Conservation (phyloP, 2,329 filamentous ascomycete genomes). For the Xylariaceae sp. region DNA sequence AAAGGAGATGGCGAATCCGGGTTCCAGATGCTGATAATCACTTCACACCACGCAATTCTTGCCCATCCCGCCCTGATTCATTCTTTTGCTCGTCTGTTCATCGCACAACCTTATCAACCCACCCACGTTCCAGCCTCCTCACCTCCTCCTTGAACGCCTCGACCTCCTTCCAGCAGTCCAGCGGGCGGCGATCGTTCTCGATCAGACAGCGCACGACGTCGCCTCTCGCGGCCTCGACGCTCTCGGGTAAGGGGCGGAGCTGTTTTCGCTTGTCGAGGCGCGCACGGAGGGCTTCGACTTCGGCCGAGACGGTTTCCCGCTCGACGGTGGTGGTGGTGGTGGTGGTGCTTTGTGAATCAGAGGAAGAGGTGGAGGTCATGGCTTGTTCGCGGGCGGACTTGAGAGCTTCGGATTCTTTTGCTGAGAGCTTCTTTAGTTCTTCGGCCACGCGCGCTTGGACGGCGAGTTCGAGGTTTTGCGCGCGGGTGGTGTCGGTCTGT, state of each 20-base stretch:
- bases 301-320: conserved; percentile 52
- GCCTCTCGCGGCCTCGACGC: conserved; percentile 69
- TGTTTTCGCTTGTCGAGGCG: conserved; percentile 61
- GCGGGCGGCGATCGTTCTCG: conserved; percentile 77
- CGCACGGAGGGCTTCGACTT: conserved; percentile 54
- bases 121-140: conserved; percentile 75
- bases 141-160: conserved; percentile 89
- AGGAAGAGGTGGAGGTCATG: too few relatives aligned
- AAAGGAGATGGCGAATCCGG: too few relatives aligned
- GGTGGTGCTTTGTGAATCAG: conserved; percentile 26
- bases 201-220: conserved; percentile 77
- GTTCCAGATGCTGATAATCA: too few relatives aligned
- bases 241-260: conserved; percentile 64
- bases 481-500: conserved; percentile 84
- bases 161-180: conserved; percentile 94
- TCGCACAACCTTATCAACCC: conserved; percentile 75
- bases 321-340: conserved; percentile 23
- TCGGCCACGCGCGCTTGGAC: conserved; percentile 81
- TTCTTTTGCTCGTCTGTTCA: too few relatives aligned
- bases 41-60: too few relatives aligned
- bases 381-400: conserved; percentile 61
- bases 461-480: conserved; percentile 78
- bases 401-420: conserved; percentile 66
- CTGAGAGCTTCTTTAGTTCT: conserved; percentile 77
- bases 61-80: too few relatives aligned